Conservation (phyloP, 495 filamentous ascomycete species). For the Tuber aestivum region DNA sequence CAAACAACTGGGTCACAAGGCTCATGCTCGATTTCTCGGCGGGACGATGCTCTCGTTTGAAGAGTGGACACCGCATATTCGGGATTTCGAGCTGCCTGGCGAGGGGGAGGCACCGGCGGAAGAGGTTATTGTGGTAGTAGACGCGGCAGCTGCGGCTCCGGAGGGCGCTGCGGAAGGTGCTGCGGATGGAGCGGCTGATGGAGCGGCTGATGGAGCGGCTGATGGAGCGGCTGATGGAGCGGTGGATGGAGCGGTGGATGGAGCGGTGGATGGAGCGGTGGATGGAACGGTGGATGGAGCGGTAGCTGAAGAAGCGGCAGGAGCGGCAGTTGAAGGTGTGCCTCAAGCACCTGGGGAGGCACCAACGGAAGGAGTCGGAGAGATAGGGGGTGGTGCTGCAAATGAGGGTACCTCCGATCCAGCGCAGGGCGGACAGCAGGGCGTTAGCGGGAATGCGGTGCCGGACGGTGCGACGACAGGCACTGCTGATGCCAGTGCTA, state of each 20-base stretch:
- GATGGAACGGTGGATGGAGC: no score
- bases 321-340: no score
- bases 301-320: not conserved
- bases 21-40: not conserved
- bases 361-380: not conserved
- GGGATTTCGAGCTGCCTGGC: not conserved
- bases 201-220: no score
- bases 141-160: not conserved
- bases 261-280: no score
- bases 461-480: not conserved
- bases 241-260: no score
- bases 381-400: not conserved
- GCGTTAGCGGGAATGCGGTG: not conserved
- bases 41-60: conserved; percentile 1
- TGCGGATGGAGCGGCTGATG: not conserved
- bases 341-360: not conserved
- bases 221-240: no score
- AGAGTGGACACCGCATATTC: not conserved
- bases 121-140: not conserved
- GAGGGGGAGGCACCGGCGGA: not conserved
- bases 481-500: not conserved
- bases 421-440: not conserved
- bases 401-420: not conserved
- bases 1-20: not conserved
- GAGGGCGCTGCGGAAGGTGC: not conserved